Percentiles rank a stretch among this genome's conserved stretches.
These are phyloP conservation scores for Leucaena leucocephala DNA, from an alignment of 306 rosid genomes.

Conservation along the genomic window DNA sequence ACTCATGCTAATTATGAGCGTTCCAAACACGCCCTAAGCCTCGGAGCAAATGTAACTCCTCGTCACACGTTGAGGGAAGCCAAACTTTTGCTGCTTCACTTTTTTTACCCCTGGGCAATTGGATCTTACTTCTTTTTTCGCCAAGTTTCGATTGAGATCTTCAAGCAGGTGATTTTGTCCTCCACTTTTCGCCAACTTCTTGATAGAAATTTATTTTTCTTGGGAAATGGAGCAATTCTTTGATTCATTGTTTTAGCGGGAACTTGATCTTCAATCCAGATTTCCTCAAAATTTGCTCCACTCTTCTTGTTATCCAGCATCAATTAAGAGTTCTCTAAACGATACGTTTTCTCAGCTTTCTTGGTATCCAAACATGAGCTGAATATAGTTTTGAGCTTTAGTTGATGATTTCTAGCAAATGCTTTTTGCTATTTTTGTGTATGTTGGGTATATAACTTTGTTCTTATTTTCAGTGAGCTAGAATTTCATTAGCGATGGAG, in stretches of 20 bases:
- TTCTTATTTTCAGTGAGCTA: constrained; percentile 30
- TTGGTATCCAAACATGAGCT: not conserved
- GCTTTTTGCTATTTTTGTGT: not conserved
- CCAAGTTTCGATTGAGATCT: not conserved
- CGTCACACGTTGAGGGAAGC: not conserved
- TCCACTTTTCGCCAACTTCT: not conserved
- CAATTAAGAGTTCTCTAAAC: not conserved
- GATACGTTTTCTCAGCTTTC: not conserved
- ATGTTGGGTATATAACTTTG: not conserved
- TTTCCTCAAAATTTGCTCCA: not conserved
- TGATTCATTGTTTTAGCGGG: constrained; percentile 22
- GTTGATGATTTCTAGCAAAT: not conserved
- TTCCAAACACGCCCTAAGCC: constrained; percentile 32
- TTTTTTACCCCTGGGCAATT: not conserved
- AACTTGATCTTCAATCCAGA: not conserved
- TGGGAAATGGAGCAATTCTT: not conserved
- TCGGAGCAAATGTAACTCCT: not conserved
- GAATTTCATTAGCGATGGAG: constrained; percentile 60
- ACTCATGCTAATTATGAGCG: not conserved
- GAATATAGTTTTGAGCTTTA: not conserved
- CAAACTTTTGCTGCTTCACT: not conserved
- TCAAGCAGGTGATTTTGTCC: constrained; percentile 25
- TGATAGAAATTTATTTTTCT: not conserved
- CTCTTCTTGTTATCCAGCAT: not conserved
- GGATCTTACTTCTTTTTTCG: constrained; percentile 1